phyloP scores from a whole-genome alignment of 1,139 yeast species.

The Meyerozyma carpophila region DNA sequence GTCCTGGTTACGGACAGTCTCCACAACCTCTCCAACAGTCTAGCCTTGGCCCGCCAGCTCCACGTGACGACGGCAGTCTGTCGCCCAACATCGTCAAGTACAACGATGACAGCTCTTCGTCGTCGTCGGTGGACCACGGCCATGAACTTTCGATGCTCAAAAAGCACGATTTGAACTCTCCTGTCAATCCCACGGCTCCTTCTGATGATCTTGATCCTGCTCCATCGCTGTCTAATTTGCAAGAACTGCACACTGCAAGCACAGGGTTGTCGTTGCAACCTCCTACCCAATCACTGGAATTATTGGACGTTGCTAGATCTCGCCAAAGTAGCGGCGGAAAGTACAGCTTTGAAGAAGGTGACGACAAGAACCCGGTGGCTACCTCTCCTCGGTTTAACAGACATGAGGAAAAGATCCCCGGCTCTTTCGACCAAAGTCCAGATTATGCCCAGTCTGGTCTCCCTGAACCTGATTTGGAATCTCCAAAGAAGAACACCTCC shows the following conservation, averaged over 20 bases:
- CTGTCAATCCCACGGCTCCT: background rate
- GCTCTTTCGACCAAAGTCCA: background rate
- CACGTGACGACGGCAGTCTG: constrained; percentile 5
- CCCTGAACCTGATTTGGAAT: constrained; percentile 16
- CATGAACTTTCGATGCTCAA: constrained; percentile 28
- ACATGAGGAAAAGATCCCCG: background rate
- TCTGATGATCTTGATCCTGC: background rate
- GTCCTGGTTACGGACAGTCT: background rate
- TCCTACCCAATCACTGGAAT: background rate
- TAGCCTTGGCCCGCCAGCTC: constrained; percentile 4
- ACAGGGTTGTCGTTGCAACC: background rate
- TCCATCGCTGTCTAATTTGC: background rate
- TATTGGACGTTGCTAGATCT: constrained; percentile 6
- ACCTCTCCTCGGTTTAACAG: constrained; percentile 19
- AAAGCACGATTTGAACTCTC: constrained; percentile 23
- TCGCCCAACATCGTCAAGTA: constrained; percentile 21
- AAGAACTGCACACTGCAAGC: background rate
- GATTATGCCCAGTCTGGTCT: constrained; percentile 3
- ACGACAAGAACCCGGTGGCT: constrained; percentile 28
- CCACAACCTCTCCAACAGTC: constrained; percentile 4
- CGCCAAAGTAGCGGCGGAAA: constrained; percentile 20
- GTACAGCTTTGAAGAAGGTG: constrained; percentile 42
- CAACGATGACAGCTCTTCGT: constrained; percentile 12
- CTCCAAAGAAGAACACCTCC: background rate
- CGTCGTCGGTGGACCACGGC: constrained; percentile 13